These are phyloP conservation scores for Trichoderma erinaceum DNA, from an alignment of 495 filamentous ascomycete species.

Conservation along the genomic window DNA sequence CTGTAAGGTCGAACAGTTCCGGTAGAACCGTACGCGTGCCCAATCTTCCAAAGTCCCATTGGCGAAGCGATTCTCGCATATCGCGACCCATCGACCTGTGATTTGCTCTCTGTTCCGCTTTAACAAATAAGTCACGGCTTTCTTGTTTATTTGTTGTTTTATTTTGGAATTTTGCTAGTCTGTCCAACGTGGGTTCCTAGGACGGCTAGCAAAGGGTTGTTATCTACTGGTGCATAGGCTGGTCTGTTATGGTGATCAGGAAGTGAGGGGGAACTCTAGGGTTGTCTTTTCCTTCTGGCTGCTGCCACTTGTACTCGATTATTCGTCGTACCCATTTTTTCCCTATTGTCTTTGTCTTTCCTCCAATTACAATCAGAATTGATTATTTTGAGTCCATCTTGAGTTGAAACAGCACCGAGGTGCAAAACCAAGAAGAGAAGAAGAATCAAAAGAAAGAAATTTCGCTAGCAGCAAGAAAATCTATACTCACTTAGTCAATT, in stretches of 20 bases:
- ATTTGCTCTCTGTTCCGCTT: background rate
- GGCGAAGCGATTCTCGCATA: background rate
- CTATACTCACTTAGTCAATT: slow-evolving; percentile 29
- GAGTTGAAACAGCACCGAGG: slow-evolving; percentile 28
- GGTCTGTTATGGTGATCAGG: slow-evolving; percentile 14
- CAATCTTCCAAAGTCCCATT: background rate
- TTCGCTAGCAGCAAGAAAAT: slow-evolving; percentile 22
- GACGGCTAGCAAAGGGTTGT: slow-evolving; percentile 12
- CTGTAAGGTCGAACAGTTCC: background rate
- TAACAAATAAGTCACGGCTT: background rate
- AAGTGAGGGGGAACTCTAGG: slow-evolving; percentile 14
- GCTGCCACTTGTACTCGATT: slow-evolving; percentile 23
- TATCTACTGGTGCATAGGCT: slow-evolving; percentile 12
- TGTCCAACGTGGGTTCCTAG: slow-evolving; percentile 1
- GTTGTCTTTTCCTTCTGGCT: slow-evolving; percentile 13
- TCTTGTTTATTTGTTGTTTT: background rate
- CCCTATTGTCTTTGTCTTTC: slow-evolving; percentile 29
- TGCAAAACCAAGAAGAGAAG: slow-evolving; percentile 25
- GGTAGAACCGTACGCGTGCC: background rate
- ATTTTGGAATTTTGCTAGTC: background rate
- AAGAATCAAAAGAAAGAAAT: slow-evolving; percentile 31
- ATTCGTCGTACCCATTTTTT: slow-evolving; percentile 20
- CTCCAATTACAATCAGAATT: slow-evolving; percentile 54
- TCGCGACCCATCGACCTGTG: background rate
- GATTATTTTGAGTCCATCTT: slow-evolving; percentile 43